Base-by-base conservation (phyloP, 2,329 filamentous ascomycete genomes). In the Phyllosticta capitalensis region DNA sequence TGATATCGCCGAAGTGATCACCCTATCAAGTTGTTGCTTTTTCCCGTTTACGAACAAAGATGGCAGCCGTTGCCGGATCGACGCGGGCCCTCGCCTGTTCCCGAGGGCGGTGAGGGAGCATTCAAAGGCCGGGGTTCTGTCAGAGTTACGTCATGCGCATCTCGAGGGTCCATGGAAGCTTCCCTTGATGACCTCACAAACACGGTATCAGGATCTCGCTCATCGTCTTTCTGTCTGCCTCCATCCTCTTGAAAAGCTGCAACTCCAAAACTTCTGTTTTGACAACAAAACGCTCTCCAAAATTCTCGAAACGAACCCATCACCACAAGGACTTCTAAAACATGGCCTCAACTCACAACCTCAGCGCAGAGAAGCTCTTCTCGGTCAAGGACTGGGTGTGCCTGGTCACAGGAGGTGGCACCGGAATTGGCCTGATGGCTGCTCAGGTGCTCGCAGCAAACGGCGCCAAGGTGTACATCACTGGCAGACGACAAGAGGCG, bases 361-460 rank as follows among this genome's bases (percentile, higher is more conserved):
- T 83, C 59, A 72, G 74, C 62, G 74, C 77, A 6, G 71, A 75
- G 62, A 79, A 78, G 64, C 75, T 84, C 9, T 84, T 83, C 72
- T 75, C 75, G 38, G 78, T 83, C 61, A 77, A 81, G 57, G 75
- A 73, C 63, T 80, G 79, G 66, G 80, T 83, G 33, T 81, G 79
- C 58, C 75, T 85, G 0, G 70, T 85, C 52, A 84, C 84, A 1
- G 84, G 84, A 55, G 83, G 83, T 26, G 82, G 82, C 14, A 66
- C 78, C n/a, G 84, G 85, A 20, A 87, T 88, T 61, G 85, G 85
- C 0, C 72, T 87, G 17, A 87, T 86, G 84, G 78, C 79, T 55
- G 75, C 80, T 0, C 81, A 84, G 68, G 77, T 79, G 2, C 74
- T 85, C 3, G 80, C 81, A 5, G 80, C 80, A 48, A 84, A 84